Conservation (phyloP, 495 filamentous ascomycete genomes). For the Parmelia sp. region DNA sequence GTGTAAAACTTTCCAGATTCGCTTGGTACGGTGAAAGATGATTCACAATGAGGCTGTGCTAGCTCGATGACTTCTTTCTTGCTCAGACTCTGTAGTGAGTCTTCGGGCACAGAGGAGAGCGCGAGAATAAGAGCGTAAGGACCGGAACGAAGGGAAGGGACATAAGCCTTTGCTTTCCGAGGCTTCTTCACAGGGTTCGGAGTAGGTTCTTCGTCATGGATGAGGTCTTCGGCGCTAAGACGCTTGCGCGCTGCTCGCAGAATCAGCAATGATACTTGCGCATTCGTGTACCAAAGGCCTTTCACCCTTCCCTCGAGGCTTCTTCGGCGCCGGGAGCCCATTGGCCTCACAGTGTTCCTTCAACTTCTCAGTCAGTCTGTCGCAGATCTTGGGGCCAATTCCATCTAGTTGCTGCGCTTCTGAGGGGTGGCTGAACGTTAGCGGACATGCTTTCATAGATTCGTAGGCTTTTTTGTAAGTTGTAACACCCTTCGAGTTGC, state of each 20-base stretch:
- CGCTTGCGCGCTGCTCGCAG: conserved; percentile 33
- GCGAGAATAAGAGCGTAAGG: conserved; percentile 68
- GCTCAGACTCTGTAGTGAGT: conserved; percentile 51
- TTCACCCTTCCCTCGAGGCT: conserved; percentile 12
- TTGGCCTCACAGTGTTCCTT: conserved; percentile 61
- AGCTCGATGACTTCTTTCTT: conserved; percentile 62
- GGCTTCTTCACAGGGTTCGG: conserved; percentile 51
- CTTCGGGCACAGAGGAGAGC: conserved; percentile 54
- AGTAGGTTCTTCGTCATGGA: conserved; percentile 30
- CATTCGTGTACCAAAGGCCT: not conserved
- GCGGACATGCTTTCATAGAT: conserved; percentile 71
- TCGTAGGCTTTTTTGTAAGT: conserved; percentile 77
- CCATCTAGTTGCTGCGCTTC: conserved; percentile 67
- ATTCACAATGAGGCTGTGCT: conserved; percentile 67
- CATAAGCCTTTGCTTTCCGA: conserved; percentile 61
- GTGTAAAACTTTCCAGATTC: conserved; percentile 69
- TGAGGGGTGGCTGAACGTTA: conserved; percentile 67
- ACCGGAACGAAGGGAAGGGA: conserved; percentile 65
- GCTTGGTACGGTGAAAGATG: conserved; percentile 63
- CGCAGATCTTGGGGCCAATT: conserved; percentile 63
- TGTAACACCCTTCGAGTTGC: conserved; percentile 62
- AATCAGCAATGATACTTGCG: not conserved
- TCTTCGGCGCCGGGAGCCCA: conserved; percentile 63
- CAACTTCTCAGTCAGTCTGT: conserved; percentile 62
- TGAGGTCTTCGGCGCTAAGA: conserved; percentile 38